Evolutionary conservation across 148 eudicot species (phyloP), one percentile per base, ranked within the genome.

Genomic region (Spergularia bocconei): DNA sequence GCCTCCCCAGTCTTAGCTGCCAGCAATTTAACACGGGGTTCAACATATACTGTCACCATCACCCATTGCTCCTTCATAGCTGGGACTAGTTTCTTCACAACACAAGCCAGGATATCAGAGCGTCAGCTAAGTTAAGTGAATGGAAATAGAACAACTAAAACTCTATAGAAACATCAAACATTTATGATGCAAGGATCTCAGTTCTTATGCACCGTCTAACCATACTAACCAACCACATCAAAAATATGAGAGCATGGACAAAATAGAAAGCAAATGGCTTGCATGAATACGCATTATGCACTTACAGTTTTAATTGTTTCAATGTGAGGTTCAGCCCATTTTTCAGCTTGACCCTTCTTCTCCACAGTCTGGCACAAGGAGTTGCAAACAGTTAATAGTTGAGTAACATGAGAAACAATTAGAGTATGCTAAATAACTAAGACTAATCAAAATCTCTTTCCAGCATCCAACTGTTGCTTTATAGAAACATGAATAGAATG

Each of bases 261-360:
- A 58, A n/a, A 71, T 8, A 11, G 38, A 2, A 71, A n/a, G 69
- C 47, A 75, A 58, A 50, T 59, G 14, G 41, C 55, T 5, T 56
- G 44, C 15, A 74, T 5, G 47, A 69, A 56, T 11, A 75, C 23
- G 17, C 44, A 19, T 50, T 50, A n/a, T 19, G 29, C 67, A 67
- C 97, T 88, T 82, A 93, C 97, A 68, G 86, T 85, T 88, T 87
- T 91, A 11, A 91, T 68, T 14, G 83, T 87, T 81, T 86, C 95
- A 56, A 91, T 61, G 71, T 89, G 93, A 74, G 97, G 98, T 77
- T 81, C 82, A 79, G 93, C 93, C 98, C 97, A 93, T 41, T 78
- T 82, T 79, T 85, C 87, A 72, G 87, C 85, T 80, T 91, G 88
- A n/a, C 79, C 82, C 77, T 87, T 91, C 83, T 86, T 87, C 86